These are phyloP conservation scores for Globisporangium parvum DNA, from an alignment of 352 stramenopile species.

Conservation along the genomic window DNA sequence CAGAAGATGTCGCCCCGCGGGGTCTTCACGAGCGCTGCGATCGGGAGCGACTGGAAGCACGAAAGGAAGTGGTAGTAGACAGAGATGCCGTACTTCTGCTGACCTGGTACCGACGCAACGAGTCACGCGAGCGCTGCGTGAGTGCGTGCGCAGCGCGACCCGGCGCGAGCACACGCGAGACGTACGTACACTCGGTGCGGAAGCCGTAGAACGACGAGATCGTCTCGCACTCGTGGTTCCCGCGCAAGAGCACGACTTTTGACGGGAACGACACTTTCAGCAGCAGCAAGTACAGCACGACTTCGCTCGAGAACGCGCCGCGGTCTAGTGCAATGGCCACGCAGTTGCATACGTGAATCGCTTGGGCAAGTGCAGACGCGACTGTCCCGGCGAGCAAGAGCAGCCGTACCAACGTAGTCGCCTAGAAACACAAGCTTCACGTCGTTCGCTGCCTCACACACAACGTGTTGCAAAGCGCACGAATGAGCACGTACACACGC, in stretches of 20 bases:
- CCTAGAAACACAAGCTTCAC: conserved; percentile 65
- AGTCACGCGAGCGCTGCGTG: too few species aligned
- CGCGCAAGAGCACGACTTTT: conserved; percentile 64
- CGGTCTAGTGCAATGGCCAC: conserved; percentile 27
- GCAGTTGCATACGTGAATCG: neutral
- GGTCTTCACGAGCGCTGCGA: conserved; percentile 49
- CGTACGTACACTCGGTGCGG: conserved; percentile 54
- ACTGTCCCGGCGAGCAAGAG: neutral
- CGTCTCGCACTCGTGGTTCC: conserved; percentile 82
- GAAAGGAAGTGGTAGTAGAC: conserved; percentile 79
- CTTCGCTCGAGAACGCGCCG: conserved; percentile 76
- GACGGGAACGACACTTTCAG: conserved; percentile 55
- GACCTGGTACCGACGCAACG: too few species aligned
- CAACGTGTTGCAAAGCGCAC: too few species aligned
- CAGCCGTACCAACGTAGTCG: conserved; percentile 59
- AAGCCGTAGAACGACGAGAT: conserved; percentile 87
- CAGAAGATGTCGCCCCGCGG: conserved; percentile 50
- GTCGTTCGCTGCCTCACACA: conserved; percentile 39
- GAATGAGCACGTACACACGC: too few species aligned
- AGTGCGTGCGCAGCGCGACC: too few species aligned
- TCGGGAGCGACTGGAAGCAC: conserved; percentile 68
- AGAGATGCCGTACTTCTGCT: conserved; percentile 74
- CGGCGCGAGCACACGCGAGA: too few species aligned
- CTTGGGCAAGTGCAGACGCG: too few species aligned
- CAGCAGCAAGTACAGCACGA: conserved; percentile 72